These are phyloP conservation scores for Globisporangium acanthophoron DNA, from an alignment of 352 stramenopile species.

Conservation along the genomic window DNA sequence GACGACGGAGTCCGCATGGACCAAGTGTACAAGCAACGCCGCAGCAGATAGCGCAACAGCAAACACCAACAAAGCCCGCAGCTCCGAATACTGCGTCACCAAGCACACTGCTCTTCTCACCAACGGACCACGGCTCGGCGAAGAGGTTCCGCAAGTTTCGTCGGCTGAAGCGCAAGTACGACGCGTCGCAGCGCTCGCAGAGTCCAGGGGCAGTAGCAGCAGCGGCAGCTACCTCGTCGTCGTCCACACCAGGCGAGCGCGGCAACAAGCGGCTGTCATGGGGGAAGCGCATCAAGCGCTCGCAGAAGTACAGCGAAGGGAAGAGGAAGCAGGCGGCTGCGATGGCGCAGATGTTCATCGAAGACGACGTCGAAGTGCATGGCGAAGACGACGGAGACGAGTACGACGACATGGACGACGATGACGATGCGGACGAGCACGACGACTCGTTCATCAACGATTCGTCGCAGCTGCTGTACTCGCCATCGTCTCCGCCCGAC, in stretches of 20 bases:
- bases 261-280: constrained; percentile 32
- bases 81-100: constrained; percentile 25
- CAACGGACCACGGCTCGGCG: constrained; percentile 29
- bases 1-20: neutral
- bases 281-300: constrained; percentile 57
- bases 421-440: constrained; percentile 25
- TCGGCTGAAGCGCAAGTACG: constrained; percentile 68
- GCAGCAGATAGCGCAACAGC: neutral
- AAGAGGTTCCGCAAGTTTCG: constrained; percentile 66
- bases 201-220: neutral
- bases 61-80: constrained; percentile 2
- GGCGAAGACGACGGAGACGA: constrained; percentile 39
- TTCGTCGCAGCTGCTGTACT: constrained; percentile 79
- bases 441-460: constrained; percentile 82
- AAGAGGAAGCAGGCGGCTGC: constrained; percentile 26
- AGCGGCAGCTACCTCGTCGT: neutral
- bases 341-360: constrained; percentile 46
- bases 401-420: constrained; percentile 58
- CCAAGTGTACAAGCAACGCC: constrained; percentile 16
- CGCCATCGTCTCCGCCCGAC: constrained; percentile 16
- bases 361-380: constrained; percentile 56
- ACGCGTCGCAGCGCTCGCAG: constrained; percentile 29
- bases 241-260: neutral
- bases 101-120: constrained; percentile 45
- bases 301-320: constrained; percentile 28